Percentiles rank a stretch among this genome's conserved stretches.
Evolutionary conservation across 805 yeast genomes (phyloP).

Genomic region (Wickerhamiella brachini): DNA sequence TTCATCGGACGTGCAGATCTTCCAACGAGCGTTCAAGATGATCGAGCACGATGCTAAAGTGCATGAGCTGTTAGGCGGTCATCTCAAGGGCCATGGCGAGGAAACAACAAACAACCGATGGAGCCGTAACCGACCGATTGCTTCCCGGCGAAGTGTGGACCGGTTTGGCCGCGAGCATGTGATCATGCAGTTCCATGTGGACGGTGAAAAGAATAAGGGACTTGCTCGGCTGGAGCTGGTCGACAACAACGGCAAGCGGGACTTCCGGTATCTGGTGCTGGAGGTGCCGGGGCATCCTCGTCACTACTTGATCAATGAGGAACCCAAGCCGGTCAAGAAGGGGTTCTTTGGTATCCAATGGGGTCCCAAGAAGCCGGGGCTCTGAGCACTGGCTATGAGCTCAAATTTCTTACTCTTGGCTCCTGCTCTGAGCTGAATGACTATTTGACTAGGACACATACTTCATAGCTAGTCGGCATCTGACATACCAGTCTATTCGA

Average conservation of each 20-base stretch:
- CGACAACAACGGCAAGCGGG: conserved; percentile 35
- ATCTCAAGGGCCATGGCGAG: conserved; percentile 78
- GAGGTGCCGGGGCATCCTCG: conserved; percentile 63
- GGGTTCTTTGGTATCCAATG: conserved; percentile 54
- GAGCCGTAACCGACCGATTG: conserved; percentile 78
- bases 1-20: conserved; percentile 81
- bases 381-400: too few relatives aligned
- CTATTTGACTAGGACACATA: too few relatives aligned
- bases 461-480: too few relatives aligned
- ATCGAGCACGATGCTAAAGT: conserved; percentile 55
- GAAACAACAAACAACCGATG: conserved; percentile 45
- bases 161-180: conserved; percentile 69
- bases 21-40: conserved; percentile 70
- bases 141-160: conserved; percentile 46
- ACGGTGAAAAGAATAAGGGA: conserved; percentile 51
- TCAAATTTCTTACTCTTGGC: too few relatives aligned
- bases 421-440: too few relatives aligned
- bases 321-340: conserved; percentile 37
- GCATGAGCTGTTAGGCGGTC: conserved; percentile 42
- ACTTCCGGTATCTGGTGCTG: conserved; percentile 55
- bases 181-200: conserved; percentile 76
- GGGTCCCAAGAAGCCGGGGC: conserved; percentile 73
- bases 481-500: too few relatives aligned
- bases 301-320: conserved; percentile 42
- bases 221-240: conserved; percentile 70